These are phyloP conservation scores for Spergularia bocconei DNA, from an alignment of 148 eudicot species.

Conservation along the genomic window DNA sequence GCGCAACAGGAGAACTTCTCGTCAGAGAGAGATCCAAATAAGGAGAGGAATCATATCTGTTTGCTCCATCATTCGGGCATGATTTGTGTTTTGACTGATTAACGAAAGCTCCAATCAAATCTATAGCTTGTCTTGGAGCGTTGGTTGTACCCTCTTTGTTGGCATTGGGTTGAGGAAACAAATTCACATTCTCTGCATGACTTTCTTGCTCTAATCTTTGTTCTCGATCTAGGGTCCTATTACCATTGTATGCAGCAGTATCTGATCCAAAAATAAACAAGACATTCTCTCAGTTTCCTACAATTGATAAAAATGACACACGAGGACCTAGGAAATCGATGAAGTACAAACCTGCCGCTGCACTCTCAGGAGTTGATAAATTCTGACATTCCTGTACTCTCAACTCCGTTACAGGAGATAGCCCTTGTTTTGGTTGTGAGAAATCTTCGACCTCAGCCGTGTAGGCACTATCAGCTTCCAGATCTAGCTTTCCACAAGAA, in stretches of 20 bases:
- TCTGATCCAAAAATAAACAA: conserved; percentile 26
- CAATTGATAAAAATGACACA: neutral
- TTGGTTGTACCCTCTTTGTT: conserved; percentile 19
- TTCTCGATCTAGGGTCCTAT: conserved; percentile 21
- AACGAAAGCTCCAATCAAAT: conserved; percentile 74
- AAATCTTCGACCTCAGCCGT: conserved; percentile 29
- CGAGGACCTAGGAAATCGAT: neutral
- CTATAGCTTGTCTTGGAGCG: conserved; percentile 61
- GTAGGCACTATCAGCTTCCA: conserved; percentile 46
- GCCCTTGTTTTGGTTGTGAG: conserved; percentile 27
- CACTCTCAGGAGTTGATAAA: conserved; percentile 28
- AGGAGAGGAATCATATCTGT: conserved; percentile 43
- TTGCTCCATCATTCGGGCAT: conserved; percentile 29
- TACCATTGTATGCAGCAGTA: conserved; percentile 29
- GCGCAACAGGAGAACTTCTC: conserved; percentile 47
- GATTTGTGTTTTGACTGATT: conserved; percentile 33
- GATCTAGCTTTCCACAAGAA: conserved; percentile 67
- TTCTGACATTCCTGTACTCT: conserved; percentile 24
- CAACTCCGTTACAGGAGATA: conserved; percentile 32
- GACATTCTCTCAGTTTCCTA: neutral
- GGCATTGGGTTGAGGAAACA: conserved; percentile 28
- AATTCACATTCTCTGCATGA: conserved; percentile 25
- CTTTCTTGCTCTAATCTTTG: conserved; percentile 29
- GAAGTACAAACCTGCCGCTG: conserved; percentile 19
- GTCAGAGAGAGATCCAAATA: conserved; percentile 74